Conservation (phyloP, 73 alveolate species). For the Stentor coeruleus region DNA sequence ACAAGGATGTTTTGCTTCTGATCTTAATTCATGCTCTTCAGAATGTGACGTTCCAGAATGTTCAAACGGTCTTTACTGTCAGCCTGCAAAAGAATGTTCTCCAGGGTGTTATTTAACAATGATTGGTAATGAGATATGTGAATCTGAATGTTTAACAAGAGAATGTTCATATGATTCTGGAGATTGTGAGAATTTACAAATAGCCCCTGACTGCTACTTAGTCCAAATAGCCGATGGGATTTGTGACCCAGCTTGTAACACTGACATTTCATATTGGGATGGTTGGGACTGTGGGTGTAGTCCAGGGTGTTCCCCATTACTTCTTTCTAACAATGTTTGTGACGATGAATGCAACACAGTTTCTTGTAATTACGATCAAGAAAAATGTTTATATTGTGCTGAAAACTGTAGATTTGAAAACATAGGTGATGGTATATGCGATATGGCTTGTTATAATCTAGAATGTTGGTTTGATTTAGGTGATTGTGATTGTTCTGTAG, state of each 20-base stretch:
- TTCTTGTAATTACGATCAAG: neutral
- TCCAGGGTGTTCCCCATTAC: neutral
- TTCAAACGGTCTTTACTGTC: neutral
- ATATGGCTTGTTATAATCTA: neutral
- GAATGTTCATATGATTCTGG: neutral
- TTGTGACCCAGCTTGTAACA: constrained; percentile 2
- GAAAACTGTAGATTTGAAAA: neutral
- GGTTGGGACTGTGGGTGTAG: constrained; percentile 1
- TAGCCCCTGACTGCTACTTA: neutral
- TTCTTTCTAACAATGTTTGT: neutral
- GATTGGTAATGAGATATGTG: constrained; percentile 13
- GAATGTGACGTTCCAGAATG: neutral
- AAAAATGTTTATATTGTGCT: constrained; percentile 9
- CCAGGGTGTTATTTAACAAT: constrained; percentile 1
- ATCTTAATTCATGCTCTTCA: neutral
- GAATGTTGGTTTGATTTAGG: constrained; percentile 29
- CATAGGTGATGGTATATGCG: constrained; percentile 18
- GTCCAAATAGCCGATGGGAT: constrained; percentile 2
- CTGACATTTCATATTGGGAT: neutral
- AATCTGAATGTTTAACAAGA: neutral
- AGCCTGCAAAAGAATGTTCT: neutral
- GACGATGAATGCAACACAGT: constrained; percentile 16
- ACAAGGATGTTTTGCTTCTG: neutral
- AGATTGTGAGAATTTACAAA: neutral
- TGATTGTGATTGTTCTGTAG: constrained; percentile 24